Conservation (phyloP, 228 moss, liverwort and hornwort genomes). For the Sphagnum magellanicum region DNA sequence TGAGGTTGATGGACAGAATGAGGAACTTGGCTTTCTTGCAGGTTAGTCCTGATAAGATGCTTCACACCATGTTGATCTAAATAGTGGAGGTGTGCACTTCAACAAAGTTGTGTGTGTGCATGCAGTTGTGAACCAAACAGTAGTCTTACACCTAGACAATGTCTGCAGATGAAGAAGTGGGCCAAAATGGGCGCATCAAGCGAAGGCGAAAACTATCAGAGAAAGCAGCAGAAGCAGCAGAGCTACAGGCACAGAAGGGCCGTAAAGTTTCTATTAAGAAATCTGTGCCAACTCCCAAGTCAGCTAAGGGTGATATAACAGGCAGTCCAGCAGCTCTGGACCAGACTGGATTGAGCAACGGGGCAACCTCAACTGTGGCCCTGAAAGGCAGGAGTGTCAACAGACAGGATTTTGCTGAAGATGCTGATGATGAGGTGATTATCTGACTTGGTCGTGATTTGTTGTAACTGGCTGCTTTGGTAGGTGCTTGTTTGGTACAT, state of each 20-base stretch:
- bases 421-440: constrained; percentile 47
- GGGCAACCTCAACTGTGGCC: constrained; percentile 30
- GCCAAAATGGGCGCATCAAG: constrained; percentile 74
- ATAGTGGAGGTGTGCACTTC: neutral
- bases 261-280: constrained; percentile 64
- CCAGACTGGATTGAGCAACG: constrained; percentile 26
- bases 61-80: too few relatives aligned
- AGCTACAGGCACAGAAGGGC: constrained; percentile 92
- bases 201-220: constrained; percentile 89
- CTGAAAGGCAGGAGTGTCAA: constrained; percentile 34
- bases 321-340: constrained; percentile 21
- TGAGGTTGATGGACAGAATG: constrained; percentile 47
- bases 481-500: neutral
- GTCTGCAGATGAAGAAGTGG: constrained; percentile 66
- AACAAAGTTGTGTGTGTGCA: neutral
- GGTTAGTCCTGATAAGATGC: neutral
- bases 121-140: neutral
- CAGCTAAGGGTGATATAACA: constrained; percentile 40
- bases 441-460: neutral
- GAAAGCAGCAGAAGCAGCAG: constrained; percentile 85
- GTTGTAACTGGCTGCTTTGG: neutral
- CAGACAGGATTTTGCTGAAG: constrained; percentile 20
- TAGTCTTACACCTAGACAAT: too few relatives aligned
- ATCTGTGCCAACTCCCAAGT: constrained; percentile 43
- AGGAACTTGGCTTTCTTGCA: constrained; percentile 22